Conservation (phyloP, 1,284 basidiomycete genomes). For the Coniophora puteana region DNA sequence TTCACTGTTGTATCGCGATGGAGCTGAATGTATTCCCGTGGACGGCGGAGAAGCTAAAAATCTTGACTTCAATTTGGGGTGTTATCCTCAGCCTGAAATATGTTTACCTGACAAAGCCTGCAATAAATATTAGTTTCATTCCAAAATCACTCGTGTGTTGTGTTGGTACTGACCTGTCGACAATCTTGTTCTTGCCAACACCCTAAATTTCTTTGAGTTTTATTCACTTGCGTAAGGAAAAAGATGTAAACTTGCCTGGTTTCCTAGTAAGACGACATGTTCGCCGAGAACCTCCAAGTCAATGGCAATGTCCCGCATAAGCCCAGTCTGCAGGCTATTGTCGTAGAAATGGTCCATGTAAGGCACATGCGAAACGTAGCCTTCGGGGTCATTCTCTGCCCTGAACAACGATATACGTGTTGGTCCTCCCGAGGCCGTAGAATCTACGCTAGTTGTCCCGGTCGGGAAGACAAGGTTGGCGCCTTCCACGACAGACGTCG, state of each 20-base stretch:
- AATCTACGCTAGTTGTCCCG: slow-evolving; percentile 30
- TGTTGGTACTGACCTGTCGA: slow-evolving; percentile 47
- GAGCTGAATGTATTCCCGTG: slow-evolving; percentile 66
- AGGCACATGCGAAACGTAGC: slow-evolving; percentile 53
- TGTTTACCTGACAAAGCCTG: slow-evolving; percentile 51
- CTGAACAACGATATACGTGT: slow-evolving; percentile 49
- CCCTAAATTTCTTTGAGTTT: slow-evolving; percentile 33
- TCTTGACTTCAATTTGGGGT: too few relatives aligned
- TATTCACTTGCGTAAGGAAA: background rate
- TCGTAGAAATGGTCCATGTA: slow-evolving; percentile 69
- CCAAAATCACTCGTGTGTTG: slow-evolving; percentile 1
- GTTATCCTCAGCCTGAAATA: too few relatives aligned
- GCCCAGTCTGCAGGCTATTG: slow-evolving; percentile 60
- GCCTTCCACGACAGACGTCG: slow-evolving; percentile 37
- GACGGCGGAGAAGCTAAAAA: slow-evolving; percentile 48
- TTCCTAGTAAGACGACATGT: slow-evolving; percentile 62
- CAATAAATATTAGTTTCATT: background rate
- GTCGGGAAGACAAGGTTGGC: slow-evolving; percentile 43
- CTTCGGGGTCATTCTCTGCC: slow-evolving; percentile 43
- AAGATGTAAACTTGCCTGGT: slow-evolving; percentile 41
- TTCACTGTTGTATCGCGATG: slow-evolving; percentile 68
- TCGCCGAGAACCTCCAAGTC: slow-evolving; percentile 58
- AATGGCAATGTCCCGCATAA: slow-evolving; percentile 61
- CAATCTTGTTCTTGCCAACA: slow-evolving; percentile 67
- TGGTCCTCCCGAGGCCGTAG: slow-evolving; percentile 25